These are phyloP conservation scores for Scleroderma citrinum DNA, from an alignment of 768 basidiomycete species.

Conservation along the genomic window DNA sequence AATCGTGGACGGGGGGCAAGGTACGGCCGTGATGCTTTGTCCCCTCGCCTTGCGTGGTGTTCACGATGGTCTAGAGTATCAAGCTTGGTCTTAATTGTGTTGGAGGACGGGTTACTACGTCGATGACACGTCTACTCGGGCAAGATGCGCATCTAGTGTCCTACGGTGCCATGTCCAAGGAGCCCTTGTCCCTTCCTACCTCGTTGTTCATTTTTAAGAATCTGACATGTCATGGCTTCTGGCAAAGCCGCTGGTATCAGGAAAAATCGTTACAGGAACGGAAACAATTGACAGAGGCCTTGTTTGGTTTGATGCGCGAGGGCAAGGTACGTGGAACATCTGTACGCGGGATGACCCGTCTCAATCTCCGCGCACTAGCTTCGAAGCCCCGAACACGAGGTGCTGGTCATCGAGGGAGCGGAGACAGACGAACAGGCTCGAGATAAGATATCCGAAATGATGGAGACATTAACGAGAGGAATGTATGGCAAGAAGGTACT, in stretches of 20 bases:
- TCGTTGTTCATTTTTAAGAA: conserved; percentile 84
- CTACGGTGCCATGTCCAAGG: conserved; percentile 88
- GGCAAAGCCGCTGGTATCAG: conserved; percentile 70
- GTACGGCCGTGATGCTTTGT: conserved; percentile 27
- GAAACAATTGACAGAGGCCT: conserved; percentile 41
- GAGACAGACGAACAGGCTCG: conserved; percentile 35
- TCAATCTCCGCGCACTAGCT: conserved; percentile 40
- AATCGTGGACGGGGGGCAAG: conserved; percentile 59
- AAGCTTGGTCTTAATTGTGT: conserved; percentile 52
- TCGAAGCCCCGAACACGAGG: conserved; percentile 61
- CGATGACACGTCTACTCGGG: conserved; percentile 65
- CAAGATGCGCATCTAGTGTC: conserved; percentile 70
- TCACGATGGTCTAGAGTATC: conserved; percentile 27
- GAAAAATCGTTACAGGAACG: conserved; percentile 44
- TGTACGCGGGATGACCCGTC: conserved; percentile 2
- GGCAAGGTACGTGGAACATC: conserved; percentile 36
- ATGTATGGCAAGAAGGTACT: conserved; percentile 46
- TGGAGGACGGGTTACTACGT: conserved; percentile 59
- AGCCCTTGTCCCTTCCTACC: conserved; percentile 70
- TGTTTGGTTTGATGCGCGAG: conserved; percentile 48
- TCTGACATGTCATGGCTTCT: conserved; percentile 69
- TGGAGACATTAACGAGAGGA: conserved; percentile 32
- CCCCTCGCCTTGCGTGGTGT: neutral
- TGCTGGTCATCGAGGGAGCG: conserved; percentile 45
- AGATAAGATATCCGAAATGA: conserved; percentile 26